Percentiles rank a stretch among this genome's conserved stretches.
Evolutionary conservation across 768 basidiomycete species (phyloP).

Genomic region (Lactarius sanguifluus): DNA sequence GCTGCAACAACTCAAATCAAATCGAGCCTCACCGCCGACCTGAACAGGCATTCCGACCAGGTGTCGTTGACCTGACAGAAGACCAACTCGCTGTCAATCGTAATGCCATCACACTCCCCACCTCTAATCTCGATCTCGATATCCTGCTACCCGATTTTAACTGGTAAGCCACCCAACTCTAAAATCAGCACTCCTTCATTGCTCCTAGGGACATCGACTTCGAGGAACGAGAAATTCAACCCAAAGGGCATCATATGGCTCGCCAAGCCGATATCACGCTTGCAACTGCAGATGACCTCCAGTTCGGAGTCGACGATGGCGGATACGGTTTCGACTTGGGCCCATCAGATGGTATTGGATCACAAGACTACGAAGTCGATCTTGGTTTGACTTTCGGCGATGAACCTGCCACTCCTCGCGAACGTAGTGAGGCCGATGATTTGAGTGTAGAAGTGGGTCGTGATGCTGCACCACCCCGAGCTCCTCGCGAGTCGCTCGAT

Average conservation of each 20-base stretch:
- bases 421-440: constrained; percentile 46
- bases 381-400: constrained; percentile 79
- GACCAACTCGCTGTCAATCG: constrained; percentile 86
- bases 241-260: constrained; percentile 78
- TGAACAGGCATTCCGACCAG: constrained; percentile 86
- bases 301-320: constrained; percentile 57
- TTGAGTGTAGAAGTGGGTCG: constrained; percentile 77
- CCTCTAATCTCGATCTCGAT: constrained; percentile 75
- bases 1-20: neutral
- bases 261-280: constrained; percentile 88
- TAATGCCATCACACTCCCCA: constrained; percentile 85
- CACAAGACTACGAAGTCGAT: constrained; percentile 79
- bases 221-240: constrained; percentile 62
- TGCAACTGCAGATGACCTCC: constrained; percentile 69
- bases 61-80: constrained; percentile 93
- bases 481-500: constrained; percentile 55
- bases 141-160: constrained; percentile 76
- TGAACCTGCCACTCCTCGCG: constrained; percentile 29
- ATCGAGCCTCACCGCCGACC: constrained; percentile 13
- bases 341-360: constrained; percentile 79
- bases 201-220: constrained; percentile 72
- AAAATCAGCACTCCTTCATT: constrained; percentile 1
- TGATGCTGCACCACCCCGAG: constrained; percentile 55
- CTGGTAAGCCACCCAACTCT: constrained; percentile 50
- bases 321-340: constrained; percentile 76